These are phyloP conservation scores for Linnemannia exigua DNA, from an alignment of 192 early-diverging fungal genomes.

Conservation along the genomic window DNA sequence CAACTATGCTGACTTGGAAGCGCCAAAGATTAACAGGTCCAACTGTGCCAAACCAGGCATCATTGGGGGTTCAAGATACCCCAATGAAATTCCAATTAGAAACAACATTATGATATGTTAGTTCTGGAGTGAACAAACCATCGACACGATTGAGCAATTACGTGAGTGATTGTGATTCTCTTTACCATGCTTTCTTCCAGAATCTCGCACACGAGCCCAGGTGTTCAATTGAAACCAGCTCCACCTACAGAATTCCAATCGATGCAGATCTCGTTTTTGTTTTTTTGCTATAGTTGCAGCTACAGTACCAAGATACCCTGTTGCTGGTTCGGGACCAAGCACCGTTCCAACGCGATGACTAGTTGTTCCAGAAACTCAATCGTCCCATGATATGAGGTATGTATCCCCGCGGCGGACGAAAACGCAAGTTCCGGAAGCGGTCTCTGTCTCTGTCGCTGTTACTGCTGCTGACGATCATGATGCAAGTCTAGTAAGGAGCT, in stretches of 20 bases:
- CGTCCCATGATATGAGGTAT: constrained; percentile 22
- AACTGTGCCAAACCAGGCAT: constrained; percentile 38
- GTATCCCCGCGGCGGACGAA: constrained; percentile 10
- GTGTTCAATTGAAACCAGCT: constrained; percentile 22
- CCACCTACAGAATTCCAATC: neutral
- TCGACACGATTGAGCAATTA: neutral
- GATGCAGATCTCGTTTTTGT: neutral
- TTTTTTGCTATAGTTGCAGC: neutral
- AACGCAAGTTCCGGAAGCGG: constrained; percentile 23
- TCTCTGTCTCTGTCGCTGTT: neutral
- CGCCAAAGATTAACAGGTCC: constrained; percentile 43
- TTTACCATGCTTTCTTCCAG: constrained; percentile 52
- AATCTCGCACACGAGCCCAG: constrained; percentile 43
- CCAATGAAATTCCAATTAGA: constrained; percentile 15
- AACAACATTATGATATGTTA: neutral
- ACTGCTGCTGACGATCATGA: too few species aligned
- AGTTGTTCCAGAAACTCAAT: constrained; percentile 41
- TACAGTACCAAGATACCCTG: neutral
- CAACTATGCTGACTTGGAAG: neutral
- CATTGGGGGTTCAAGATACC: constrained; percentile 43
- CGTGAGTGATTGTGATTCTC: neutral
- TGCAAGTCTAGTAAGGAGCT: neutral
- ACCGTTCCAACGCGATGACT: constrained; percentile 31
- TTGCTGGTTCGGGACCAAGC: constrained; percentile 1
- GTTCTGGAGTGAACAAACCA: too few species aligned